Base-by-base conservation (phyloP, 2,329 filamentous ascomycete species). In the Neophaeococcomyces aloes region DNA sequence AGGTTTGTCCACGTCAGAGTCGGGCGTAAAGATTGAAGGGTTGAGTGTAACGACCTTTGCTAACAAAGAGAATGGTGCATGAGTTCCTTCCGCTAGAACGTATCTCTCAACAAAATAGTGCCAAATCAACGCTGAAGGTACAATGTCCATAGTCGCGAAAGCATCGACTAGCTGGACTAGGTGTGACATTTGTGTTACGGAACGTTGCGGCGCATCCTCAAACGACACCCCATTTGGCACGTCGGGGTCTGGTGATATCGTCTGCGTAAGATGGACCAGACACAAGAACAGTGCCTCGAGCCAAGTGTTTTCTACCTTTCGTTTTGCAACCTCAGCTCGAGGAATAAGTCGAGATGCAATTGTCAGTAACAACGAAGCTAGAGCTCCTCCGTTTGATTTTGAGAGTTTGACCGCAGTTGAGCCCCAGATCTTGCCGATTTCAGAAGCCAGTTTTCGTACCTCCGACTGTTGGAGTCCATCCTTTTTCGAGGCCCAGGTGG, bases 221-320 rank as follows among this genome's bases (percentile, higher is more conserved):
- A 36, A 19, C 4, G 7, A 11, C 6, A 8, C 15, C 15, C 10
- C 8, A 18, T 15, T 6, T 15, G 51, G 55, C 11, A 48, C 45
- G 7, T 50, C 46, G 1, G 42, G 44, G 17, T 17, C 15, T 17
- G 33, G n/a, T 18, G 8, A 4, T 4, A 4, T 7, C 33, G 33
- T 10, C 6, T 62, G 59, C 27, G 68, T 57, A 18, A 68, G 53
- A 45, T 68, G 61, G 6, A 62, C 59, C 33, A 70, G 57, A 23
- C 59, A 58, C 18, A 64, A 60, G 43, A 72, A 72, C n/a, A 71
- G 56, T 2, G 61, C 62, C 53, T 71, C 68, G 38, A 75, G 53
- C 70, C 70, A 74, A 11, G 63, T 59, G 30, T 65, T 65, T 53
- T 74, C 71, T 18, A 63, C 56, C 6, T 62, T 62, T 50, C 68